Evolutionary conservation across 2,329 filamentous ascomycete species (phyloP), one percentile per base, ranked within the genome.

Genomic region (Pyrenochaeta sp.): DNA sequence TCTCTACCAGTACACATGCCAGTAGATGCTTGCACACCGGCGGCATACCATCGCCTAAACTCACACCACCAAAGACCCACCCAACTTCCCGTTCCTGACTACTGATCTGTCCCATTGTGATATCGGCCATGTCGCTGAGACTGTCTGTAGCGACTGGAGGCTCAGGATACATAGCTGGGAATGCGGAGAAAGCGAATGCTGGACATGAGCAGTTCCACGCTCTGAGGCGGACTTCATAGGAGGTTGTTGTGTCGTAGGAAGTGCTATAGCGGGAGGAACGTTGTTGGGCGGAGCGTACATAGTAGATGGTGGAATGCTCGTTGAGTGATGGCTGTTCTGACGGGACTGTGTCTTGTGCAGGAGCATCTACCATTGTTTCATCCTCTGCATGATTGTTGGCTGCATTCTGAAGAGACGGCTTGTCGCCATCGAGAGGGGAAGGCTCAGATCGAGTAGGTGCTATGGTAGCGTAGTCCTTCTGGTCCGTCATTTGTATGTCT

Each of bases 151-250:
- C 51, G 4, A 58, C 39, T 10, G 53, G 30, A 5, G 59, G 58
- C 27, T 67, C 62, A 15, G 62, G 37, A 34, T 63, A 60, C 4
- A 57, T 22, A 1, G 77, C 75, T 2, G 80, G 75, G 66, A 93
- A 93, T 2, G 89, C 86, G 22, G 89, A 83, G 61, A 96, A 89
- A 0, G 90, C 85, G 76, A 98, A 98, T 1, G 88, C 89, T 3
- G 93, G 90, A 80, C 95, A 99, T 1, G 88, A 91, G 77, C 95
- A 99, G 76, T 90, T 93, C 95, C 95, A 98, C 1, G 90, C 87
- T 0, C 76, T 68, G 1, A 93, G 83, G 9, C 89, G 86, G 15
- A 98, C 91, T 67, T 91, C 82, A 77, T 97, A 96, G 50, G 46
- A 61, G 4, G 67, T 65, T 6, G 62, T 66, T 47, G 68, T 55